These are phyloP conservation scores for Adansonia rubrostipa DNA, from an alignment of 441 rosid genomes.

Conservation along the genomic window DNA sequence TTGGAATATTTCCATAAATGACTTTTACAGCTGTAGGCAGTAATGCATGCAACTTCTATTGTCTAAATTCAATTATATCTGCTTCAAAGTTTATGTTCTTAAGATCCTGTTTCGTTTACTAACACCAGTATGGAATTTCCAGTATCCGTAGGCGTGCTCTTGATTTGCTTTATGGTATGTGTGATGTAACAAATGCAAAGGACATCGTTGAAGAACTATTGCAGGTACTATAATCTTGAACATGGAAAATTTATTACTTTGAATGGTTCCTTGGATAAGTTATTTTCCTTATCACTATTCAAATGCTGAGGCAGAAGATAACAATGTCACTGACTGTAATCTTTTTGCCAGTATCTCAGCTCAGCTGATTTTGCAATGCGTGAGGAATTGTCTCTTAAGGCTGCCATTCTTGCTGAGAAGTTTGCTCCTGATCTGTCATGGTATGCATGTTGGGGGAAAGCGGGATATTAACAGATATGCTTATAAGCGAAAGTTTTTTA, in stretches of 20 bases:
- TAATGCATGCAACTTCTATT: neutral
- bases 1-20: neutral
- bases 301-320: constrained; percentile 23
- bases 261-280: constrained; percentile 19
- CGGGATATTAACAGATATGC: neutral
- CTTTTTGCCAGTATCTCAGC: constrained; percentile 81
- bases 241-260: neutral
- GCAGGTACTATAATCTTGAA: constrained; percentile 59
- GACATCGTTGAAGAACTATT: constrained; percentile 98
- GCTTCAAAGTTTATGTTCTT: constrained; percentile 20
- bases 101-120: constrained; percentile 21
- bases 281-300: constrained; percentile 15
- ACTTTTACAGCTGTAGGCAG: neutral
- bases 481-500: neutral
- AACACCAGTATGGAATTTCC: constrained; percentile 38
- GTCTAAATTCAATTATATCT: constrained; percentile 17
- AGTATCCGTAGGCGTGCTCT: constrained; percentile 99
- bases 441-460: constrained; percentile 47
- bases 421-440: constrained; percentile 99
- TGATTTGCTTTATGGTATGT: constrained; percentile 98
- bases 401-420: constrained; percentile 99
- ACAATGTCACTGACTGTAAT: constrained; percentile 32
- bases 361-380: constrained; percentile 97
- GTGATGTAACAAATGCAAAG: constrained; percentile 98
- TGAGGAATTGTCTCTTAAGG: constrained; percentile 96